Evolutionary conservation across 169 alveolate genomes (phyloP).

Genomic region (Babesia ovata): DNA sequence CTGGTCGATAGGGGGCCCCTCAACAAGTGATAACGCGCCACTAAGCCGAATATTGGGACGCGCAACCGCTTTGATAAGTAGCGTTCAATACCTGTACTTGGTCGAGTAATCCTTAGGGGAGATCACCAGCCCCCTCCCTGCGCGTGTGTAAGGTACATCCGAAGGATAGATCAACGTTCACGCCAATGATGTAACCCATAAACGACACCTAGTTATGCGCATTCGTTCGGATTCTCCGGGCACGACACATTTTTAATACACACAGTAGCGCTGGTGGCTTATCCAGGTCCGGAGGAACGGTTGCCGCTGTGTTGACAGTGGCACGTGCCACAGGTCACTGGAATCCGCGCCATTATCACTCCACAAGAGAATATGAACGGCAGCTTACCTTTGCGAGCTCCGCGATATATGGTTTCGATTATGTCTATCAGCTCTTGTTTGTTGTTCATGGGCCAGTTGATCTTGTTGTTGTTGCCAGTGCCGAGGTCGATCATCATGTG

Average conservation of each 20-base stretch:
- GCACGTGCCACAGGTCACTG: too few relatives aligned
- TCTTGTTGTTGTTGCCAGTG: slow-evolving; percentile 98
- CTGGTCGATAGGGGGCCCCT: too few relatives aligned
- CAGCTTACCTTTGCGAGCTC: slow-evolving; percentile 95
- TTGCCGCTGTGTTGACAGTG: too few relatives aligned
- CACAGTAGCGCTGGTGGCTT: too few relatives aligned
- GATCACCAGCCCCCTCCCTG: slow-evolving; percentile 92
- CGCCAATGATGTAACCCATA: too few relatives aligned
- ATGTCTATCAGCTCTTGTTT: slow-evolving; percentile 97
- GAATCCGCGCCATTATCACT: neutral
- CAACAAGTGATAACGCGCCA: too few relatives aligned
- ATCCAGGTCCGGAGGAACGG: too few relatives aligned
- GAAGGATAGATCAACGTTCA: neutral
- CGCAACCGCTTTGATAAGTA: neutral
- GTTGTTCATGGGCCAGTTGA: slow-evolving; percentile 96
- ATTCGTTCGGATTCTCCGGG: too few relatives aligned
- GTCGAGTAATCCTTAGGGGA: slow-evolving; percentile 96
- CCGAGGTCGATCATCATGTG: slow-evolving; percentile 99
- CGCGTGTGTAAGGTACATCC: neutral
- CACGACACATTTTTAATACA: too few relatives aligned
- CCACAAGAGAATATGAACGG: neutral
- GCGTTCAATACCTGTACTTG: slow-evolving; percentile 86
- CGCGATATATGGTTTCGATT: slow-evolving; percentile 95
- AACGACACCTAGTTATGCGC: too few relatives aligned
- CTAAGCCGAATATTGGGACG: neutral